Conservation (phyloP, 2,329 filamentous ascomycete species). For the Diaporthe velutina region DNA sequence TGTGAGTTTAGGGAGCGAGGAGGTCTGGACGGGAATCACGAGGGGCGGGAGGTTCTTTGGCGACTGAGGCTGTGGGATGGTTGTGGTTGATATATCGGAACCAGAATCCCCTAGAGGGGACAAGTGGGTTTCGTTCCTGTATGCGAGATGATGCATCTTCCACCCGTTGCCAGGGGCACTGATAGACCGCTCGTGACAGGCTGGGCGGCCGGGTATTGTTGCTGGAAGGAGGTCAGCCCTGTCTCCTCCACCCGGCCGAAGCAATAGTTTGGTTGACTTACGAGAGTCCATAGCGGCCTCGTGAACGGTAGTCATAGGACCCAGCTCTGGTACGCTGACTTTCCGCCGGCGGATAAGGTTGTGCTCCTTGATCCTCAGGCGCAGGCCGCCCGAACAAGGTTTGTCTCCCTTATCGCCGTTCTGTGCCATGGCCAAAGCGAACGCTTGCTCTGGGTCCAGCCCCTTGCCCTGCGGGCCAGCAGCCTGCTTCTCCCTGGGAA, state of each 20-base stretch:
- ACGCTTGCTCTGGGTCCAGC: slow-evolving; percentile 64
- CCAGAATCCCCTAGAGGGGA: slow-evolving; percentile 8
- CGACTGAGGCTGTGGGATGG: slow-evolving; percentile 57
- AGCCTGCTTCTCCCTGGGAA: slow-evolving; percentile 66
- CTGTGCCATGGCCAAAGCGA: slow-evolving; percentile 57
- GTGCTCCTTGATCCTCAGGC: slow-evolving; percentile 69
- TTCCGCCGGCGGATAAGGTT: slow-evolving; percentile 71
- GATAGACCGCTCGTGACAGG: slow-evolving; percentile 74
- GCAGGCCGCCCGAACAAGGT: slow-evolving; percentile 55
- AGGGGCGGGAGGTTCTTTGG: slow-evolving; percentile 69
- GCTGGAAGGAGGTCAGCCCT: slow-evolving; percentile 57
- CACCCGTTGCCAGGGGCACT: slow-evolving; percentile 69
- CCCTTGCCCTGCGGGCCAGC: slow-evolving; percentile 57
- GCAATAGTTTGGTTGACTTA: slow-evolving; percentile 56
- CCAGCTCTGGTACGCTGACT: slow-evolving; percentile 73
- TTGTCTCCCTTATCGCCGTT: slow-evolving; percentile 56
- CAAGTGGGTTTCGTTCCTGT: slow-evolving; percentile 27
- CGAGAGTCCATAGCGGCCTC: slow-evolving; percentile 78
- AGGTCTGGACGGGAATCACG: slow-evolving; percentile 63
- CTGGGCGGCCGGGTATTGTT: slow-evolving; percentile 75
- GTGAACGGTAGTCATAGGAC: slow-evolving; percentile 77
- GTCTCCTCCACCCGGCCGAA: slow-evolving; percentile 25
- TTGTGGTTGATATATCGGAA: slow-evolving; percentile 41
- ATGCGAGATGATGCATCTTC: slow-evolving; percentile 58
- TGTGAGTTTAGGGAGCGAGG: slow-evolving; percentile 49